A percentile compares a stretch with the other conserved stretches of the same genome.
Conservation (phyloP, 768 basidiomycete species). For the Asterophora lycoperdoides region DNA sequence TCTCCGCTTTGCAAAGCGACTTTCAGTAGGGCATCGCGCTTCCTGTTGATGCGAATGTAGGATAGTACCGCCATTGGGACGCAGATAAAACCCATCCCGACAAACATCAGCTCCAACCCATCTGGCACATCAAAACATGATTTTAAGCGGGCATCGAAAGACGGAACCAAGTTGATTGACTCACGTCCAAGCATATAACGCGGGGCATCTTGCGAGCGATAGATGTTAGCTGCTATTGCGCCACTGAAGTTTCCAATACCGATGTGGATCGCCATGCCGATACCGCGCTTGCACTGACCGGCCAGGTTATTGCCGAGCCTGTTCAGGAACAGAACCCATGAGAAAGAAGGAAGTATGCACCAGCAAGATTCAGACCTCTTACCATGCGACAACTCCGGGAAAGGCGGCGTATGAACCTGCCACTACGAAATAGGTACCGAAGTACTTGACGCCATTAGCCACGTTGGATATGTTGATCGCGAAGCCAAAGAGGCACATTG, state of each 20-base stretch:
- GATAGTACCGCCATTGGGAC: slow-evolving; percentile 43
- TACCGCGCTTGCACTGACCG: slow-evolving; percentile 67
- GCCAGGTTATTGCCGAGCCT: slow-evolving; percentile 66
- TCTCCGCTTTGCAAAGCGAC: slow-evolving; percentile 27
- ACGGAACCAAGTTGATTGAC: slow-evolving; percentile 25
- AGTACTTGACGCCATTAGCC: slow-evolving; percentile 56
- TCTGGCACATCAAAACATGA: slow-evolving; percentile 31
- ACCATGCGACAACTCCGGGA: slow-evolving; percentile 64
- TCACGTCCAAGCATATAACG: slow-evolving; percentile 60
- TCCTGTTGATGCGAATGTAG: slow-evolving; percentile 54
- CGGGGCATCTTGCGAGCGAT: slow-evolving; percentile 53
- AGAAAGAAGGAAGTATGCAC: neutral
- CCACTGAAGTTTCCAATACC: slow-evolving; percentile 65
- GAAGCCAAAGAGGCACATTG: slow-evolving; percentile 54
- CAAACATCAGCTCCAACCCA: slow-evolving; percentile 62
- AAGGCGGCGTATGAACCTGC: slow-evolving; percentile 57
- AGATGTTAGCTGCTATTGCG: slow-evolving; percentile 61
- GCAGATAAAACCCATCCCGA: slow-evolving; percentile 56
- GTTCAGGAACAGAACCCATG: neutral
- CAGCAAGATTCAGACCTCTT: slow-evolving; percentile 4
- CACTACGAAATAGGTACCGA: slow-evolving; percentile 68
- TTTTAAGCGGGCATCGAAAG: too few relatives aligned
- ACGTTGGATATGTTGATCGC: slow-evolving; percentile 57
- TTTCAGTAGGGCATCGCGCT: slow-evolving; percentile 38
- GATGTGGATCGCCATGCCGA: slow-evolving; percentile 67